Base-by-base conservation (phyloP, 176 grass and related monocot species). In the Neostapfia colusana region DNA sequence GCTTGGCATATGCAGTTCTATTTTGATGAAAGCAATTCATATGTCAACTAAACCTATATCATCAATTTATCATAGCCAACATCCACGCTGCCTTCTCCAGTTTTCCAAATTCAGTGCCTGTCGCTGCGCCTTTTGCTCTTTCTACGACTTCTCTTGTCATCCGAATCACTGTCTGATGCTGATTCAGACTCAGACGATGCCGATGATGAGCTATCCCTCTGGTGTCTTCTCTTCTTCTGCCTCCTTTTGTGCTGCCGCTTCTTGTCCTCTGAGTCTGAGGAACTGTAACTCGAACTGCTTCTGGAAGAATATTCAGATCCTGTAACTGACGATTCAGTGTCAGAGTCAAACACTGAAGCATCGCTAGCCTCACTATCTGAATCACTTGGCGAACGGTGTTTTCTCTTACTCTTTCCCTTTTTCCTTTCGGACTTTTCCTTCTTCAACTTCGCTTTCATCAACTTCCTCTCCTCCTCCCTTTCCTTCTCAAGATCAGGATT, bases 201-300 rank as follows among this genome's bases (percentile, higher is more conserved):
- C 41, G 85, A 87, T 20, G 87, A 90, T 24, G 79, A 77, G 72
- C 79, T 84, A 66, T 84, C 49, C 68, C 63, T 81, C 71, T 37
- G 75, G 68, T 81, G 86, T 60, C 70, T 88, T 77, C 73, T 79
- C 85, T 79, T 89, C 83, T 93, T 89, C 79, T 86, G 88, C 76
- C 80, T 83, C 49, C 74, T 88, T 81, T 73, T 93, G 65, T 45
- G 84, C 28, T 62, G 63, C 71, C 53, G 67, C 73, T 85, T 86
- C 75, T 78, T 79, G 65, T 88, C 91, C 68, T 91, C 86, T 0
- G 82, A 89, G 81, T 91, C 82, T 38, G 80, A 92, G 27, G 87
- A 90, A 72, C 89, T 88, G 76, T 88, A 84, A 60, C 85, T 90
- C 13, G 73, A 94, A 77, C 89, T 98, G 31, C 77, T 92, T 80